Percentiles rank a stretch among this genome's conserved stretches.
phyloP scores from a whole-genome alignment of 2,329 filamentous ascomycete species.

The Fusarium fracticaudum region DNA sequence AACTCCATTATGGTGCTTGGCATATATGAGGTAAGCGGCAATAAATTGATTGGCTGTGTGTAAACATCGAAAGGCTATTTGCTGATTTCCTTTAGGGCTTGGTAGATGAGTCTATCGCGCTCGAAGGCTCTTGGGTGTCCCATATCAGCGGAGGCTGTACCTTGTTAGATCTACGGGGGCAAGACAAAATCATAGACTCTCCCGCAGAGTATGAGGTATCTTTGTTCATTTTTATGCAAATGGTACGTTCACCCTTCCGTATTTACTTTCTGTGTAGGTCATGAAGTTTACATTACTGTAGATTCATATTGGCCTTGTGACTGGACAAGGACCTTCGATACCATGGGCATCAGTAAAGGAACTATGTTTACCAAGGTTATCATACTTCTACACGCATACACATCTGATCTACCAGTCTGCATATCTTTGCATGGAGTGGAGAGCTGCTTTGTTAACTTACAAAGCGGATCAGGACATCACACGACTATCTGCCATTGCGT shows the following conservation, averaged over 20 bases:
- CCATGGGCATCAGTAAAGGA: neutral
- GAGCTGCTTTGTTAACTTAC: neutral
- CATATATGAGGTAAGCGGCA: neutral
- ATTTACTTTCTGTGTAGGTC: accelerated
- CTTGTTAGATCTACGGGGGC: neutral
- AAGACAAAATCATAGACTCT: neutral
- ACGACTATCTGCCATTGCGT: neutral
- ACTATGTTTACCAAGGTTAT: neutral
- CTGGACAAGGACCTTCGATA: neutral
- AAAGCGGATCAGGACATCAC: neutral
- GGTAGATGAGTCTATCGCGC: neutral
- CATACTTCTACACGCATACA: neutral
- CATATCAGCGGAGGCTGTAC: neutral
- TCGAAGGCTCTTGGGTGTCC: neutral
- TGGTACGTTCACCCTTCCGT: neutral
- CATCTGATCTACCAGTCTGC: neutral
- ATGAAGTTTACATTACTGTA: neutral
- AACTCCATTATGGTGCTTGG: neutral
- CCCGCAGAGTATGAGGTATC: neutral
- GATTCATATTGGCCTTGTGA: neutral
- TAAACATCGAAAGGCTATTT: accelerated
- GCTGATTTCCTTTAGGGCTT: neutral
- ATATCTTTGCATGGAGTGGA: neutral
- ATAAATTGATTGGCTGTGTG: accelerated
- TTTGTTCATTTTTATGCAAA: neutral